Conservation (phyloP, 1,139 yeast species). For the Nadsonia starkeyi-henricii region DNA sequence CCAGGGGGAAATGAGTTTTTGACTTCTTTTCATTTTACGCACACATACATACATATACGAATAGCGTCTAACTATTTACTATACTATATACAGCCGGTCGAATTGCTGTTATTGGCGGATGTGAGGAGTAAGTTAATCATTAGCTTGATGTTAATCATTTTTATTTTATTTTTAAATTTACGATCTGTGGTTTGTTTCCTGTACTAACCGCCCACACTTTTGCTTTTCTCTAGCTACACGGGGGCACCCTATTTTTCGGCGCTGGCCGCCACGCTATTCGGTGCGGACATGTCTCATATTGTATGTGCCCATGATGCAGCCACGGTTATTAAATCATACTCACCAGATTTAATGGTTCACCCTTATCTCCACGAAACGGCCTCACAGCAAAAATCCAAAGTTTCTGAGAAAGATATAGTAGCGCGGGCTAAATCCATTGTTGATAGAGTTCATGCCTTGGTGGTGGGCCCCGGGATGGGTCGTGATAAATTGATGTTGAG, state of each 20-base stretch:
- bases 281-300: slow-evolving; percentile 81
- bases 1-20: too few species aligned
- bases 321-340: slow-evolving; percentile 66
- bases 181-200: too few species aligned
- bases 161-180: not conserved
- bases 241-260: slow-evolving; percentile 94
- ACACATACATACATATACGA: too few species aligned
- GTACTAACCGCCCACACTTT: too few species aligned
- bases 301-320: slow-evolving; percentile 74
- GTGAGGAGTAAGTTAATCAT: slow-evolving; percentile 46
- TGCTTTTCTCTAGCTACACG: slow-evolving; percentile 38
- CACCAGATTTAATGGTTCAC: slow-evolving; percentile 93
- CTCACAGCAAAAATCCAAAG: slow-evolving; percentile 15
- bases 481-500: slow-evolving; percentile 58
- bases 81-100: slow-evolving; percentile 41
- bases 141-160: not conserved
- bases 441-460: slow-evolving; percentile 61
- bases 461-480: slow-evolving; percentile 92
- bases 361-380: slow-evolving; percentile 47
- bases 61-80: too few species aligned
- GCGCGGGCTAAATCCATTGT: slow-evolving; percentile 43
- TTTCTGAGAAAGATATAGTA: slow-evolving; percentile 27
- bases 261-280: slow-evolving; percentile 69
- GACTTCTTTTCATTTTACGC: too few species aligned
- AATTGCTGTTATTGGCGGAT: slow-evolving; percentile 81